A percentile compares a stretch with the other conserved stretches of the same genome.
phyloP scores from a whole-genome alignment of 2,329 filamentous ascomycete species.

The Trichoderma oligosporum region DNA sequence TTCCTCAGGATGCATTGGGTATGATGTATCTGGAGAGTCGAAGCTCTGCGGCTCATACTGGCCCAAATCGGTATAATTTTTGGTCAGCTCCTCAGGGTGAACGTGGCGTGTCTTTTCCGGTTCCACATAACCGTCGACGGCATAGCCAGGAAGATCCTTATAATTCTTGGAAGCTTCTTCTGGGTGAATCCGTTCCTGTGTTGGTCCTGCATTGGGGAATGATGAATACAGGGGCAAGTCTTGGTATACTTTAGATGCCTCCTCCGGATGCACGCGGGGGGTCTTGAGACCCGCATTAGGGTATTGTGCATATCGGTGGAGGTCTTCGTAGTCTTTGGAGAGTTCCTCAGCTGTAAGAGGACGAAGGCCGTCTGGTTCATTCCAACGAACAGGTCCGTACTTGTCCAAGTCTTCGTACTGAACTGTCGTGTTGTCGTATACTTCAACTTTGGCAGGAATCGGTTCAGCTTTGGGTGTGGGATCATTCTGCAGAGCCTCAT shows the following conservation, averaged over 20 bases:
- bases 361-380: conserved; percentile 40
- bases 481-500: conserved; percentile 30
- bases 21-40: conserved; percentile 27
- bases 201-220: conserved; percentile 27
- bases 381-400: conserved; percentile 38
- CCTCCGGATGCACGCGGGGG: conserved; percentile 31
- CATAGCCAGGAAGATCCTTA: conserved; percentile 34
- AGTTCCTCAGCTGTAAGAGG: conserved; percentile 33
- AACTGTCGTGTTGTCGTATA: conserved; percentile 27
- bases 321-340: conserved; percentile 39
- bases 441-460: conserved; percentile 36
- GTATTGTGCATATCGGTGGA: conserved; percentile 35
- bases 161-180: conserved; percentile 38
- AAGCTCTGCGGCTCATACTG: conserved; percentile 37
- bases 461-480: conserved; percentile 35
- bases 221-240: conserved; percentile 35
- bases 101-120: conserved; percentile 25
- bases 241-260: conserved; percentile 36
- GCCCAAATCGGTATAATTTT: conserved; percentile 41
- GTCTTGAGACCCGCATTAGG: conserved; percentile 28
- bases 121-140: conserved; percentile 32
- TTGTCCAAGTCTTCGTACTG: conserved; percentile 42
- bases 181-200: conserved; percentile 26
- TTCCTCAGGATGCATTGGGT: conserved; percentile 35
- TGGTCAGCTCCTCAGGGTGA: conserved; percentile 39